These are phyloP conservation scores for Arxiozyma telluris DNA, from an alignment of 1,139 yeast genomes.

Conservation along the genomic window DNA sequence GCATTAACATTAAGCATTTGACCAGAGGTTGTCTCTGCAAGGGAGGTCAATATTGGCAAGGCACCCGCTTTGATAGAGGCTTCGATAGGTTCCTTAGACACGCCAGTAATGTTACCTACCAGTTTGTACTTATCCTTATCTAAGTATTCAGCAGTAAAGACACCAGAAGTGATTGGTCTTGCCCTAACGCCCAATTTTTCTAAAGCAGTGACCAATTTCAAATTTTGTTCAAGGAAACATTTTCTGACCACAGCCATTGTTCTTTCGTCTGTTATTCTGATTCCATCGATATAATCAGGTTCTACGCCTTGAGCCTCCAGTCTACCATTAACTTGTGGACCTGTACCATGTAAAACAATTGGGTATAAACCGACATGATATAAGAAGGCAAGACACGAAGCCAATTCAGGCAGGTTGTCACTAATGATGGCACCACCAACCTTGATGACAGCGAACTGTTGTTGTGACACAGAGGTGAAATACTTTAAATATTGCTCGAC, in stretches of 20 bases:
- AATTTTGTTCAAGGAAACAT: constrained; percentile 90
- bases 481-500: constrained; percentile 95
- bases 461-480: constrained; percentile 90
- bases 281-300: constrained; percentile 94
- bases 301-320: constrained; percentile 91
- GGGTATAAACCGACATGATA: constrained; percentile 98
- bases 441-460: constrained; percentile 95
- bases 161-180: constrained; percentile 97
- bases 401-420: constrained; percentile 84
- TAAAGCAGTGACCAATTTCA: constrained; percentile 87
- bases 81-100: constrained; percentile 85
- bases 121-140: constrained; percentile 85
- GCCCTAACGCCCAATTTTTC: constrained; percentile 97
- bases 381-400: constrained; percentile 88
- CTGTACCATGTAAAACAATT: constrained; percentile 94
- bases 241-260: constrained; percentile 95
- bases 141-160: constrained; percentile 84
- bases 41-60: constrained; percentile 86
- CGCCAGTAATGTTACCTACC: constrained; percentile 82
- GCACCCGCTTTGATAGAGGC: constrained; percentile 96
- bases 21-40: constrained; percentile 94
- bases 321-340: constrained; percentile 94
- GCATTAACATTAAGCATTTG: constrained; percentile 96
- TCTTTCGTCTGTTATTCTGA: constrained; percentile 86
- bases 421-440: constrained; percentile 99